Conservation (phyloP, 805 yeast genomes). For the Jamesozyma hellenica region DNA sequence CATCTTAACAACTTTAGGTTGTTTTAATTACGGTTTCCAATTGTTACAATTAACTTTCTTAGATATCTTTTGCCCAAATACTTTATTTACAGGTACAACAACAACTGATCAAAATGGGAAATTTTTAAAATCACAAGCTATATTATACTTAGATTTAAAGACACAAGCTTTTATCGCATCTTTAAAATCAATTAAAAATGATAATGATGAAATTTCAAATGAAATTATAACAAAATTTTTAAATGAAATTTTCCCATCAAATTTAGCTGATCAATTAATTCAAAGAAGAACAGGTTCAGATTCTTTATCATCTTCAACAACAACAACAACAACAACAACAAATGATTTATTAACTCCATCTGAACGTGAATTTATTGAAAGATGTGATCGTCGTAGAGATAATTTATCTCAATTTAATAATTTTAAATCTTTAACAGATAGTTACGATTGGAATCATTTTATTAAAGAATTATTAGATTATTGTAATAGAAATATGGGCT, state of each 20-base stretch:
- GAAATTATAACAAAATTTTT: constrained; percentile 41
- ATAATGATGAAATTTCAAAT: constrained; percentile 6
- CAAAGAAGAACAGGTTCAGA: constrained; percentile 15
- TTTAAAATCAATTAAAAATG: constrained; percentile 35
- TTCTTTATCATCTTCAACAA: no score
- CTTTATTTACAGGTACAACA: constrained; percentile 18
- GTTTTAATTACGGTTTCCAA: constrained; percentile 78
- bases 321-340: no score
- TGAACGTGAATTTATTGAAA: constrained; percentile 66
- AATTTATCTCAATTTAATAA: constrained; percentile 40
- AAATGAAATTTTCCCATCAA: constrained; percentile 64
- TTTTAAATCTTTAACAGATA: constrained; percentile 48
- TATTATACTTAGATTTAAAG: constrained; percentile 72
- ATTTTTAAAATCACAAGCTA: constrained; percentile 71
- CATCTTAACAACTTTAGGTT: constrained; percentile 75
- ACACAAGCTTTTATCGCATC: constrained; percentile 94
- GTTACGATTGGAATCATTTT: constrained; percentile 80
- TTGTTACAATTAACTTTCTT: constrained; percentile 75
- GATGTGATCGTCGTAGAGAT: constrained; percentile 65
- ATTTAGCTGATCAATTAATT: constrained; percentile 37
- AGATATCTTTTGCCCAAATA: constrained; percentile 74
- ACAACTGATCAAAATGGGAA: constrained; percentile 34
- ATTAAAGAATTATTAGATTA: constrained; percentile 71
- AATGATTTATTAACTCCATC: constrained; percentile 48
- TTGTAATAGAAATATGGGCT: constrained; percentile 62